Evolutionary conservation across 2,329 filamentous ascomycete genomes (phyloP), one percentile per base, ranked within the genome.

Genomic region (Trichoderma sp.): DNA sequence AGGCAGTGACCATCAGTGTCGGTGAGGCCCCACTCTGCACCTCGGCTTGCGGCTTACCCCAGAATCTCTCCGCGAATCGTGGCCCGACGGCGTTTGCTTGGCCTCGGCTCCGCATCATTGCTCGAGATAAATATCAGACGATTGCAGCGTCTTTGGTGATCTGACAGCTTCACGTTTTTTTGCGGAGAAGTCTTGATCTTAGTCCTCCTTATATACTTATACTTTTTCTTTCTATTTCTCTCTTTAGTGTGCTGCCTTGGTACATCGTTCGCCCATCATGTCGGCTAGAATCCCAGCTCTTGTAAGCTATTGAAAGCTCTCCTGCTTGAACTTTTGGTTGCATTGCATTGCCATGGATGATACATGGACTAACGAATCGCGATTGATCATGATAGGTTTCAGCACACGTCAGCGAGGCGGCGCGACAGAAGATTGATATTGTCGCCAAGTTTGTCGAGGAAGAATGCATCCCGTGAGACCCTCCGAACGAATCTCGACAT

Each of bases 371-470:
- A 39, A 30, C 23, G 7, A 11, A 4, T 28, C 9, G 55, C n/a
- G 20, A 62, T 69, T 13, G 26, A 13, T 39, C 4, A 13, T n/a
- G 1, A 26, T 34, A 88, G 86, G 85, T 84, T 70, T 78, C 81
- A 70, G 78, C 86, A 77, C 85, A 87, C 81, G 93, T 98, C 76
- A 97, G 93, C 84, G 94, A 97, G 73, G 87, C 89, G 78, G 95
- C 95, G 67, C 93, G 92, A 84, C 90, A 92, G 86, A 93, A 92
- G 34, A 85, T 98, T 75, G 95, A 98, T 79, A 80, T 94, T 75
- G 93, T 99, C 76, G 93, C 95, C 85, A 94, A 94, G 82, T 99
- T 99, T 78, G 96, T 99, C 76, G 93, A 98, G 80, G 95, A 97
- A 83, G 95, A 97, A 86, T 99, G 93, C 81, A 91, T 94, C 75